phyloP scores from a whole-genome alignment of 768 basidiomycete species.

The Macrolepiota fuliginosa region DNA sequence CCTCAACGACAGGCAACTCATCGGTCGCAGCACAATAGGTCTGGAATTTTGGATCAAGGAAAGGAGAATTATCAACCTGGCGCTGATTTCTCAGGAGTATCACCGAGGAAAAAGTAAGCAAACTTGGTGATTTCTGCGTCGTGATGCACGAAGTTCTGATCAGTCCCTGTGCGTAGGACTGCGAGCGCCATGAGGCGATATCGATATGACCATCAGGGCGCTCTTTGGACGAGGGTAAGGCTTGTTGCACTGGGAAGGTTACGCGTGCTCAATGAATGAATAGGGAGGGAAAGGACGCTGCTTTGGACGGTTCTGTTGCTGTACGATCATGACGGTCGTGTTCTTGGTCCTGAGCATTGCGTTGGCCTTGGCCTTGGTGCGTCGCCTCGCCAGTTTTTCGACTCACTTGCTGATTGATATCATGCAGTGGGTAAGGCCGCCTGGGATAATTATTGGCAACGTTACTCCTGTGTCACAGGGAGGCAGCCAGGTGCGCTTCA shows the following conservation, averaged over 20 bases:
- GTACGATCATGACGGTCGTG: conserved; percentile 62
- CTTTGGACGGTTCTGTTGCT: conserved; percentile 71
- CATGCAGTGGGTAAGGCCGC: conserved; percentile 73
- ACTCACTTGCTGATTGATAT: not conserved
- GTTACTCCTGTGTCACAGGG: conserved; percentile 36
- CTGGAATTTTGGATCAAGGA: not conserved
- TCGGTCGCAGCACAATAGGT: conserved; percentile 2
- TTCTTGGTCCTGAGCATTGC: conserved; percentile 67
- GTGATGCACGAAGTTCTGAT: not conserved
- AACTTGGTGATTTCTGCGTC: not conserved
- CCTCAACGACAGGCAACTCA: conserved; percentile 14
- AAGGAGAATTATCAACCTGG: conserved; percentile 9
- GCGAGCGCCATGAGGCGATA: conserved; percentile 46
- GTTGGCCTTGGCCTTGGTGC: conserved; percentile 65
- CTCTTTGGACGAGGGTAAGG: conserved; percentile 65
- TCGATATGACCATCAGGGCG: conserved; percentile 56
- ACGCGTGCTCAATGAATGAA: not conserved
- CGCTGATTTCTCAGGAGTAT: not conserved
- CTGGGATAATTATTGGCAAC: conserved; percentile 56
- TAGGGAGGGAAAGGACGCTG: conserved; percentile 63
- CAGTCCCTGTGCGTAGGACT: conserved; percentile 24
- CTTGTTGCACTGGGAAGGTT: not conserved
- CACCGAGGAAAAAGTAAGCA: conserved; percentile 1
- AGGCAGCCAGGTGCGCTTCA: conserved; percentile 42
- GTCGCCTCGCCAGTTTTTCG: conserved; percentile 19